These are phyloP conservation scores for Apiotrichum porosum DNA, from an alignment of 1,284 basidiomycete genomes.

Conservation along the genomic window DNA sequence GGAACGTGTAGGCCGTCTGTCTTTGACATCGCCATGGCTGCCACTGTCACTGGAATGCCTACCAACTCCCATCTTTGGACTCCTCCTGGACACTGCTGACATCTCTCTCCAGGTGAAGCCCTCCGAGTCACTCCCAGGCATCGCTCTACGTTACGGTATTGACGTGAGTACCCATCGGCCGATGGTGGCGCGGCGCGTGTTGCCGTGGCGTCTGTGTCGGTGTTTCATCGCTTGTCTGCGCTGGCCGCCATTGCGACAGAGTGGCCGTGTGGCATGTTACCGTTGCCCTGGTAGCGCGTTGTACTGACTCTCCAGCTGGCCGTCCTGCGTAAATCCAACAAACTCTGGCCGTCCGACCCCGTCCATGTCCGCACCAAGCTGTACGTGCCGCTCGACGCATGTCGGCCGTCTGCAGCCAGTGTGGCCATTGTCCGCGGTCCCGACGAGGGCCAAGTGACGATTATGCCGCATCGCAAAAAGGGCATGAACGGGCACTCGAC, in stretches of 20 bases:
- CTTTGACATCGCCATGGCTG: no score
- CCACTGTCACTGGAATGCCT: no score
- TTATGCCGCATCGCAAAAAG: slow-evolving; percentile 24
- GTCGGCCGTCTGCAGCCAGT: slow-evolving; percentile 38
- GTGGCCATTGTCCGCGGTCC: slow-evolving; percentile 30
- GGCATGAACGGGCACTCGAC: not conserved
- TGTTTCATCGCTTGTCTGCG: no score
- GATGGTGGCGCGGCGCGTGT: no score
- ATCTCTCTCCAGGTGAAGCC: slow-evolving; percentile 58
- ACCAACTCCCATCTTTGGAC: no score
- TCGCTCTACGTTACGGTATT: slow-evolving; percentile 81
- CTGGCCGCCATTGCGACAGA: no score
- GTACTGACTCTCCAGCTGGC: slow-evolving; percentile 49
- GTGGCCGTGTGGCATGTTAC: no score
- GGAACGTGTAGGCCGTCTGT: no score
- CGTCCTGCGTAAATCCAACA: slow-evolving; percentile 77
- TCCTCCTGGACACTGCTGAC: no score
- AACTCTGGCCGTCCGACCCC: slow-evolving; percentile 82
- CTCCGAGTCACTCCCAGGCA: slow-evolving; percentile 72
- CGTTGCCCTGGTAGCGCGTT: not conserved
- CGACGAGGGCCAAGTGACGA: slow-evolving; percentile 37
- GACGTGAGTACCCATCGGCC: no score
- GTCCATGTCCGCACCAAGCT: slow-evolving; percentile 78
- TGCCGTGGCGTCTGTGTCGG: no score
- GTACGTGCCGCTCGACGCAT: slow-evolving; percentile 63